Evolutionary conservation across 768 basidiomycete genomes (phyloP).

Genomic region (Mycena maculata): DNA sequence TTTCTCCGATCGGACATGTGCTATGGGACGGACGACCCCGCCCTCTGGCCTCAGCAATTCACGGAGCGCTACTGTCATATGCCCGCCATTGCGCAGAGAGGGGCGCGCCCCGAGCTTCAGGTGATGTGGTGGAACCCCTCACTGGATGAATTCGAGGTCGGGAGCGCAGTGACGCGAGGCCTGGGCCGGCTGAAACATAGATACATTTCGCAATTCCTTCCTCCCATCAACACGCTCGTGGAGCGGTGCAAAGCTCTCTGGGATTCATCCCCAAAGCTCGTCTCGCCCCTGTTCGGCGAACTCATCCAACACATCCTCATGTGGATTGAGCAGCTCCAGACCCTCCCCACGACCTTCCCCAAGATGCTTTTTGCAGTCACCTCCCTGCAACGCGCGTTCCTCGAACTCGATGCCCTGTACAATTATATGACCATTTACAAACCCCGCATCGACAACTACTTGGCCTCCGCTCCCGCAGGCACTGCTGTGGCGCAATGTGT

Average conservation of each 20-base stretch:
- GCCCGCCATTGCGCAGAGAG: too few species aligned
- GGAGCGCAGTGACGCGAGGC: background rate
- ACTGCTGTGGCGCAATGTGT: background rate
- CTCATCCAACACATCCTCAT: background rate
- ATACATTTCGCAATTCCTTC: background rate
- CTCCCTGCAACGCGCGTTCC: background rate
- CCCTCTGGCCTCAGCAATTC: too few species aligned
- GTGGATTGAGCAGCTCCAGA: background rate
- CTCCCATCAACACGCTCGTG: too few species aligned
- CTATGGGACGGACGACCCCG: background rate
- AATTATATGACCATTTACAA: background rate
- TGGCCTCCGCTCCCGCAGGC: background rate
- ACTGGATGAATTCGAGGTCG: background rate
- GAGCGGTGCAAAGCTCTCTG: too few species aligned
- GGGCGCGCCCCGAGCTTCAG: background rate
- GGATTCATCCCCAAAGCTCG: too few species aligned
- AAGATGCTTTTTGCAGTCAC: background rate
- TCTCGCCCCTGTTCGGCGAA: background rate
- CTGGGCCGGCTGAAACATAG: background rate
- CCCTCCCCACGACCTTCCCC: background rate
- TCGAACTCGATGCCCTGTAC: background rate
- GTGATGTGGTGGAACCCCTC: background rate
- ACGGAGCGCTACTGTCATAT: too few species aligned
- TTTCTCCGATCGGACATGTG: background rate
- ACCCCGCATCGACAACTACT: background rate